A percentile compares a stretch with the other conserved stretches of the same genome.
Evolutionary conservation across 345 rosid genomes (phyloP).

Genomic region (Eutrema heterophyllum): DNA sequence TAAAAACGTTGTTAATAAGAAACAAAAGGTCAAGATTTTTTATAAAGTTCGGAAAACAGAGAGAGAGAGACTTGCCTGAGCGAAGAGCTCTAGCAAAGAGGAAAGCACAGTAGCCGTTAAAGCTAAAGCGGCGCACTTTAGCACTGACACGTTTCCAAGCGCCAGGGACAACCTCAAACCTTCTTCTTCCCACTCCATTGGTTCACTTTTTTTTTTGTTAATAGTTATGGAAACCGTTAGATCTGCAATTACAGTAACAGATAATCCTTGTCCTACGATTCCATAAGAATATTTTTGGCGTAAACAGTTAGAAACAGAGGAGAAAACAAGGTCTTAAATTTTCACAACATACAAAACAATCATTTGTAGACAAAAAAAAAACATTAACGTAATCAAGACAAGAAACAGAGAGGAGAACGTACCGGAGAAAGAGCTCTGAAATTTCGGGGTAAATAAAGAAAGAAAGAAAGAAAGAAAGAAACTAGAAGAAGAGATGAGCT

Average conservation of each 20-base stretch:
- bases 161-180: conserved; percentile 15
- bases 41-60: not conserved
- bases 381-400: not conserved
- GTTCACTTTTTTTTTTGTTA: not conserved
- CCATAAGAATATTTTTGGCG: not conserved
- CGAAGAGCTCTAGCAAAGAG: conserved; percentile 37
- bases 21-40: not conserved
- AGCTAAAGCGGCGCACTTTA: conserved; percentile 53
- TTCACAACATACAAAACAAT: not conserved
- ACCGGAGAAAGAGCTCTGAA: not conserved
- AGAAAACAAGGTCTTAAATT: not conserved
- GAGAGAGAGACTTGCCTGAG: conserved; percentile 34
- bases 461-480: not conserved
- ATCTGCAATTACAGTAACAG: conserved; percentile 7
- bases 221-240: not conserved
- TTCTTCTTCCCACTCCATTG: conserved; percentile 21
- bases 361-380: not conserved
- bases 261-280: not conserved
- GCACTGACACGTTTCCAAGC: not conserved
- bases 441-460: not conserved
- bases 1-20: not conserved
- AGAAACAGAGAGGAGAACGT: not conserved
- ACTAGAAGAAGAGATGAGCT: not conserved
- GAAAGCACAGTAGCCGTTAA: conserved; percentile 36
- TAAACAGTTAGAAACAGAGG: not conserved